phyloP scores from a whole-genome alignment of 192 early-diverging fungal genomes.

The Coemansia nantahalensis region DNA sequence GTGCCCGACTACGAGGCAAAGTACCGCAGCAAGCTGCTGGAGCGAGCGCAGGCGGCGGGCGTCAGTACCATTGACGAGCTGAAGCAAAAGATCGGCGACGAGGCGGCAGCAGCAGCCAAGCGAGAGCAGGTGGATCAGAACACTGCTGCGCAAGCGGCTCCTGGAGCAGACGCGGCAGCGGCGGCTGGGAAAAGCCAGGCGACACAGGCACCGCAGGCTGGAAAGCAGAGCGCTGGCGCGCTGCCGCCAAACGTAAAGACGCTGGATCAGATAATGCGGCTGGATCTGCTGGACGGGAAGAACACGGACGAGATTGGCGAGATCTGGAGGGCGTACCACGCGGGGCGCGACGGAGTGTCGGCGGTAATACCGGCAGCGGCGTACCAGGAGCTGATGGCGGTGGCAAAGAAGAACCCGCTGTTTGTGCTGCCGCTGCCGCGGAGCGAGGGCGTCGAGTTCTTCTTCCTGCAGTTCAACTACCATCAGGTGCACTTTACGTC shows the following conservation, averaged over 20 bases:
- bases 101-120: neutral
- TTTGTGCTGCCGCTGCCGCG: constrained; percentile 86
- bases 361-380: constrained; percentile 62
- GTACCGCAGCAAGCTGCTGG: constrained; percentile 64
- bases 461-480: constrained; percentile 77
- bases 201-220: too few relatives aligned
- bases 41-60: constrained; percentile 54
- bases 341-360: constrained; percentile 57
- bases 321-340: constrained; percentile 77
- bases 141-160: too few relatives aligned
- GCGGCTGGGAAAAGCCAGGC: neutral
- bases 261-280: constrained; percentile 56
- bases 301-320: constrained; percentile 47
- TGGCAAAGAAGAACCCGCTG: constrained; percentile 51
- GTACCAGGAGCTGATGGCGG: constrained; percentile 57
- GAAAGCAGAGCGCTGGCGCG: constrained; percentile 3
- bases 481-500: constrained; percentile 88
- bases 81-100: constrained; percentile 15
- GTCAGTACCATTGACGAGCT: constrained; percentile 32
- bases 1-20: constrained; percentile 58
- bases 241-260: constrained; percentile 49
- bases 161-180: neutral
- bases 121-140: neutral
- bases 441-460: constrained; percentile 77
- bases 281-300: constrained; percentile 51